Base-by-base conservation (phyloP, 2,329 filamentous ascomycete genomes). In the Cryphonectria carpinicola region DNA sequence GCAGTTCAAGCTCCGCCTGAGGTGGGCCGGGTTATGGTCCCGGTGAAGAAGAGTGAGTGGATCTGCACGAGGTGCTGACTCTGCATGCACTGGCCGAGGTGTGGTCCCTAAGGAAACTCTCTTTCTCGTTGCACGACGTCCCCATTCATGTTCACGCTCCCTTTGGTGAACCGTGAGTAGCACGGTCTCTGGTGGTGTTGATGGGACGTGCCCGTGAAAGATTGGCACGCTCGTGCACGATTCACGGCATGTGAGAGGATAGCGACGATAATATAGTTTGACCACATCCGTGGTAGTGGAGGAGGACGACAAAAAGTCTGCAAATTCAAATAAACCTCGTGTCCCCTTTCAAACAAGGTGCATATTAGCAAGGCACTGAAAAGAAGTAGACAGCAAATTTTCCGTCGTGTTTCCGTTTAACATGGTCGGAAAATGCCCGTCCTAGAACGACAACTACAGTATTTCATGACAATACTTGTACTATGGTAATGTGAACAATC, bases 1-100 rank as follows among this genome's bases (percentile, higher is more conserved):
- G 58, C 32, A 39, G 19, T 14, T 35, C 35, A 19, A 17, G 17
- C 46, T n/a, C 46, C 46, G n/a, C 43, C 56, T 37, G 32, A 11
- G 58, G 58, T 61, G 58, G 58, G 58, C 19, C 58, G 58, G 58
- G 11, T 61, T 8, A 22, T 11, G 35, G 19, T 39, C 58, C 58
- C 58, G 58, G 58, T 35, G 58, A 7, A 22, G 8, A 61, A 37
- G 58, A 39, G 54, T 17, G 54, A 17, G 25, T 58, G 52, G 46
- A n/a, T 22, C 46, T 7, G n/a, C 28, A 60, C 28, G 28, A 28
- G 28, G 56, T 35, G 54, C 54, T 58, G 54, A 58, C 32, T 60
- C 22, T 61, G 58, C 35, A n/a, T 61, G 58, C 58, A 37, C 58
- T n/a, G 58, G 32, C 58, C 58, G 58, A 22, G 58, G 32, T 37